Evolutionary conservation across 208 protist species (phyloP).

Genomic region (Histomonas meleagridis): DNA sequence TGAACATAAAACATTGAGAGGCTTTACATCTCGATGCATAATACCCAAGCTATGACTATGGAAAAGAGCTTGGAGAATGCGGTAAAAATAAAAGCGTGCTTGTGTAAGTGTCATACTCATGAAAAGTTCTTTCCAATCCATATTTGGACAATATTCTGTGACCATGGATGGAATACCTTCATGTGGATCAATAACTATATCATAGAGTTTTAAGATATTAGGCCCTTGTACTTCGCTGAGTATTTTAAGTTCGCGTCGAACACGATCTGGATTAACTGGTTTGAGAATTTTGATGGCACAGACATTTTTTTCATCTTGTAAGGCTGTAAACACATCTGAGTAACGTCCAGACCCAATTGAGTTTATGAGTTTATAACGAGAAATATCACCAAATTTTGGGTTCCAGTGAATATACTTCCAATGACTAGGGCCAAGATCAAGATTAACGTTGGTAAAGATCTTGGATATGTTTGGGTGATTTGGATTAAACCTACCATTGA

Average conservation of each 20-base stretch:
- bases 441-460: neutral
- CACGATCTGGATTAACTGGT: constrained; percentile 10
- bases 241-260: constrained; percentile 13
- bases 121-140: neutral
- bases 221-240: neutral
- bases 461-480: neutral
- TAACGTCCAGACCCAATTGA: neutral
- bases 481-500: constrained; percentile 24
- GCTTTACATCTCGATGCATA: constrained; percentile 35
- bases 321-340: neutral
- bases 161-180: neutral
- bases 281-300: neutral
- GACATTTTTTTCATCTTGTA: neutral
- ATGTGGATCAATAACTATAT: neutral
- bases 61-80: neutral
- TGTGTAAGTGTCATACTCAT: neutral
- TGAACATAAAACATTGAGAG: neutral
- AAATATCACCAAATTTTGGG: constrained; percentile 1
- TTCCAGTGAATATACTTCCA: neutral
- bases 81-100: neutral
- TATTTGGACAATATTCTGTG: neutral
- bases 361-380: neutral
- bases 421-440: neutral
- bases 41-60: neutral
- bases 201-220: neutral